These are phyloP conservation scores for Ophiostoma piceae DNA, from an alignment of 2,329 filamentous ascomycete genomes.

Conservation along the genomic window DNA sequence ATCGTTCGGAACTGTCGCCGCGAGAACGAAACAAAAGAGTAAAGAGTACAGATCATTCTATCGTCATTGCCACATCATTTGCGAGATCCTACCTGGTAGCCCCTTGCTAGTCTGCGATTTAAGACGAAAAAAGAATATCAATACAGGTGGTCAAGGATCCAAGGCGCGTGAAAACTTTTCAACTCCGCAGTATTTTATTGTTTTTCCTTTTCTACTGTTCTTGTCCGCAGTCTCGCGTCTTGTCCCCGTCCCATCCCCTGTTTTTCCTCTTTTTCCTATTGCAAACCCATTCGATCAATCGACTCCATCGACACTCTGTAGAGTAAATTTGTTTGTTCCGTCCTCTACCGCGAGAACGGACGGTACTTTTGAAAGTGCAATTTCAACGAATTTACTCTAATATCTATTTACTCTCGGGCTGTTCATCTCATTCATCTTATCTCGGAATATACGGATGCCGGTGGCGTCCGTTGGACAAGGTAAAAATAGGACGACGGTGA, in stretches of 20 bases:
- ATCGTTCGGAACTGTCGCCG: background rate
- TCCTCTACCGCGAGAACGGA: background rate
- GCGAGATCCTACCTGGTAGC: slow-evolving; percentile 3
- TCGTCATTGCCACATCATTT: slow-evolving; percentile 14
- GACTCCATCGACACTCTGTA: background rate
- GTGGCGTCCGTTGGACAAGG: background rate
- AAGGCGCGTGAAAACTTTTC: background rate
- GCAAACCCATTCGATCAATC: background rate
- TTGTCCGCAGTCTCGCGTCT: background rate
- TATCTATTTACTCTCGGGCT: background rate
- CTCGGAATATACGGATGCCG: background rate
- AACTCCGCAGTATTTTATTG: background rate
- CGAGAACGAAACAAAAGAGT: background rate
- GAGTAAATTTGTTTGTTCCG: background rate
- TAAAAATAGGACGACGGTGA: background rate
- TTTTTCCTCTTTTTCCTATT: background rate
- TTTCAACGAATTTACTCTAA: background rate
- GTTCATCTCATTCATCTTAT: background rate
- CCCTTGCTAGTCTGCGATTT: slow-evolving; percentile 7
- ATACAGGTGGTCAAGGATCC: background rate
- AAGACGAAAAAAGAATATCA: background rate
- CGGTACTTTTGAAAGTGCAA: background rate
- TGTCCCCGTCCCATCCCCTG: background rate
- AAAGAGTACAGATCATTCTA: background rate
- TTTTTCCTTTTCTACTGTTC: background rate